Evolutionary conservation across 441 rosid genomes (phyloP).

Genomic region (Corymbia citriodora): DNA sequence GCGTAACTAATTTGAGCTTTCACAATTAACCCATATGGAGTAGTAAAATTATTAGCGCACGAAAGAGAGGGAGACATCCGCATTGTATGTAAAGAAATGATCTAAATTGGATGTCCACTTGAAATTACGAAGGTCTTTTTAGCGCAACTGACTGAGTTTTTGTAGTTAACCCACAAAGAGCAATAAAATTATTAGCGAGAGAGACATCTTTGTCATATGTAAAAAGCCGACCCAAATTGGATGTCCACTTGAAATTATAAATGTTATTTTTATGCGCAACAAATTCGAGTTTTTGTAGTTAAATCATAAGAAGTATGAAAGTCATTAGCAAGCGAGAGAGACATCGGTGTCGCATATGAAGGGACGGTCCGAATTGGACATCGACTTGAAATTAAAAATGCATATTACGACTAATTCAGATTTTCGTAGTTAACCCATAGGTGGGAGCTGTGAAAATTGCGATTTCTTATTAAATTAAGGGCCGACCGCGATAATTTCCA

Average conservation of each 20-base stretch:
- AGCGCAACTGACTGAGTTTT: rapidly evolving
- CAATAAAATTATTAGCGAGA: neutral
- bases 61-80: neutral
- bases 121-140: rapidly evolving
- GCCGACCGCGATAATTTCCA: neutral
- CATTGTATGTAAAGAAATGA: neutral
- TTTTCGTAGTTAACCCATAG: neutral
- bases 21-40: neutral
- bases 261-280: rapidly evolving
- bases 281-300: neutral
- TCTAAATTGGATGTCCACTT: neutral
- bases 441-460: neutral
- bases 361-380: rapidly evolving
- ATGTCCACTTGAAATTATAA: neutral
- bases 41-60: neutral
- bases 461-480: neutral
- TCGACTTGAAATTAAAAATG: neutral
- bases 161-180: neutral
- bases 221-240: neutral
- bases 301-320: neutral
- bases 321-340: neutral
- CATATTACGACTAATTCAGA: too few relatives aligned
- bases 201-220: neutral
- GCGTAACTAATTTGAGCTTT: rapidly evolving
- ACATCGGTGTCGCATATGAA: neutral